Conservation (phyloP, 2,329 filamentous ascomycete species). For the Emydomyces testavorans region DNA sequence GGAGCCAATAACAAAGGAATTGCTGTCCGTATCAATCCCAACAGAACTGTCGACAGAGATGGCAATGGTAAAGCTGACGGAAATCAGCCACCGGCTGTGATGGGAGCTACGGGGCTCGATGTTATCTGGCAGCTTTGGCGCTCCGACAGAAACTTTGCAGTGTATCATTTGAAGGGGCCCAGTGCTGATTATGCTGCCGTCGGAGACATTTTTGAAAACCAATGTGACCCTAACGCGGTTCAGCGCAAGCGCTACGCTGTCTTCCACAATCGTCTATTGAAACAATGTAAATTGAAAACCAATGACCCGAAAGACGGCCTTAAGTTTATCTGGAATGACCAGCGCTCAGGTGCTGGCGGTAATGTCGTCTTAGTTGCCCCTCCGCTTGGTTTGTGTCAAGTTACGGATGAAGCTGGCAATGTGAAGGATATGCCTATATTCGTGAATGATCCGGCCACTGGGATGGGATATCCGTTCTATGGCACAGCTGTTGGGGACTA, state of each 20-base stretch:
- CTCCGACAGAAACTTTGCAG: conserved; percentile 7
- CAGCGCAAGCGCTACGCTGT: conserved; percentile 5
- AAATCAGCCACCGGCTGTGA: not conserved
- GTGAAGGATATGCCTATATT: conserved; percentile 8
- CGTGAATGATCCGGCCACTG: conserved; percentile 5
- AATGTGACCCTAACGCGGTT: conserved; percentile 7
- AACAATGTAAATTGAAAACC: not conserved
- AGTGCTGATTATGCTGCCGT: not conserved
- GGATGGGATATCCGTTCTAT: conserved; percentile 10
- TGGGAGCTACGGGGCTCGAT: conserved; percentile 6
- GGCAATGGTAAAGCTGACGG: not conserved
- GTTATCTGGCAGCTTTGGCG: conserved; percentile 6
- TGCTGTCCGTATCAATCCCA: conserved; percentile 7
- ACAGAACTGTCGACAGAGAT: conserved; percentile 4
- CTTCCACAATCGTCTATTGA: conserved; percentile 2
- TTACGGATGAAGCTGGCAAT: not conserved
- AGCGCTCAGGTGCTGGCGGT: conserved; percentile 3
- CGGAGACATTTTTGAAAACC: conserved; percentile 8
- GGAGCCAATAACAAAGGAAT: conserved; percentile 5
- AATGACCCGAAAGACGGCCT: not conserved
- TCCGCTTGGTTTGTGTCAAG: conserved; percentile 1
- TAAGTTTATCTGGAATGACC: conserved; percentile 3
- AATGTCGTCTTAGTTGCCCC: conserved; percentile 6
- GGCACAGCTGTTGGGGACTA: not conserved
- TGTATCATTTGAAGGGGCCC: conserved; percentile 2